Conservation (phyloP, 768 basidiomycete species). For the Rhodotorula kratochvilovae region DNA sequence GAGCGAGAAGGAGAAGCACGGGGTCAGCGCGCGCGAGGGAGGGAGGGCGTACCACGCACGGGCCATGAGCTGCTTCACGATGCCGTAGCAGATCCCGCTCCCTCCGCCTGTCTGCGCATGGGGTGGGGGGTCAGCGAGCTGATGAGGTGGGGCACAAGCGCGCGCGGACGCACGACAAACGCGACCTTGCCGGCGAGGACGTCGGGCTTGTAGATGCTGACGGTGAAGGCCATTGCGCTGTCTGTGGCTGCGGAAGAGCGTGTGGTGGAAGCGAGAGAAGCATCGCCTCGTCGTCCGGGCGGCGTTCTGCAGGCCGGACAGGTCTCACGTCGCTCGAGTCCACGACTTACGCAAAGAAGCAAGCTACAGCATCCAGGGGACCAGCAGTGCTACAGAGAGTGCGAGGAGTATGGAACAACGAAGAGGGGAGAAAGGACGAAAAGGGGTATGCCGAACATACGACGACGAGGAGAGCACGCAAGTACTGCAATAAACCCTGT, state of each 20-base stretch:
- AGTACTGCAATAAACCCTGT: too few species aligned
- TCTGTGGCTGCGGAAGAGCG: not conserved
- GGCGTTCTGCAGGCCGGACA: too few species aligned
- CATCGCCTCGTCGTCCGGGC: too few species aligned
- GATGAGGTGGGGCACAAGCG: not conserved
- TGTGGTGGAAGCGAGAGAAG: not conserved
- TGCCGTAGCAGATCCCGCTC: slow-evolving; percentile 84
- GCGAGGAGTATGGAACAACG: too few species aligned
- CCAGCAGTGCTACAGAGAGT: too few species aligned
- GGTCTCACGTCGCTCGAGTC: too few species aligned
- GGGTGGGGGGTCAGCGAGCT: not conserved
- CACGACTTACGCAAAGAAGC: too few species aligned
- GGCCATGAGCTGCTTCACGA: slow-evolving; percentile 76
- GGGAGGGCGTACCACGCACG: slow-evolving; percentile 17
- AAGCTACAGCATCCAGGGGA: too few species aligned
- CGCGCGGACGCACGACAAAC: slow-evolving; percentile 38
- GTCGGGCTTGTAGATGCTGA: slow-evolving; percentile 62
- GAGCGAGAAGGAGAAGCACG: slow-evolving; percentile 13
- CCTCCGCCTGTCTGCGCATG: slow-evolving; percentile 66
- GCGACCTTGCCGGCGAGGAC: slow-evolving; percentile 83
- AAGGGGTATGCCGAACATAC: too few species aligned
- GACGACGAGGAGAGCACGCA: too few species aligned
- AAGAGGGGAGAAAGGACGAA: too few species aligned
- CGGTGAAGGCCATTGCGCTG: not conserved
- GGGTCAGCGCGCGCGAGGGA: not conserved